Evolutionary conservation across 352 stramenopile genomes (phyloP).

Genomic region (Thraustochytrium striatum): DNA sequence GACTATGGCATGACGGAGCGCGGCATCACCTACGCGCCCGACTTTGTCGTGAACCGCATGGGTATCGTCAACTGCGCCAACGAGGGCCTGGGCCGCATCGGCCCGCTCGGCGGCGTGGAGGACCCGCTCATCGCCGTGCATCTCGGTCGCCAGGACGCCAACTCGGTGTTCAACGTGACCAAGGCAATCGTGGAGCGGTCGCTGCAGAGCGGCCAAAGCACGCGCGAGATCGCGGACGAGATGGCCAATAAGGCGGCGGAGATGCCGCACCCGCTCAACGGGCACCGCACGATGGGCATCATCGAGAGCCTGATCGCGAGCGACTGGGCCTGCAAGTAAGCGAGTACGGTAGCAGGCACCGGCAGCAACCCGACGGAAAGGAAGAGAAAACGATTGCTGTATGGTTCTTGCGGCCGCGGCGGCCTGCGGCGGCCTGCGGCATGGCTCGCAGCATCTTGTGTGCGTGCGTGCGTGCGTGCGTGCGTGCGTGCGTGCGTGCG

Average conservation of each 20-base stretch:
- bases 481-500: no score
- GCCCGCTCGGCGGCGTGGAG: background rate
- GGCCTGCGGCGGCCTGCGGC: no score
- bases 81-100: background rate
- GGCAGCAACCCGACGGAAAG: no score
- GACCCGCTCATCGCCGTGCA: background rate
- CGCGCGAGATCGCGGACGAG: background rate
- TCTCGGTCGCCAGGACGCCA: background rate
- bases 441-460: no score
- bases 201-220: background rate
- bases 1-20: conserved; percentile 1
- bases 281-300: background rate
- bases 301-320: background rate
- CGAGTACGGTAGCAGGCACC: background rate
- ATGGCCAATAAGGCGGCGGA: background rate
- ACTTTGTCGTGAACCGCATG: conserved; percentile 39
- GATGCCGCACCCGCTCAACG: background rate
- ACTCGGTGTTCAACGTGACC: background rate
- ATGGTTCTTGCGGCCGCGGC: no score
- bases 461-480: no score
- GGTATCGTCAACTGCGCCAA: conserved; percentile 37
- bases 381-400: no score
- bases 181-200: background rate
- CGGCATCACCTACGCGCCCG: conserved; percentile 5
- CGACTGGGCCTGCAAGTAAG: background rate